A percentile compares a stretch with the other conserved stretches of the same genome.
Conservation (phyloP, 179 eudicot genomes). For the Spinacia oleracea region DNA sequence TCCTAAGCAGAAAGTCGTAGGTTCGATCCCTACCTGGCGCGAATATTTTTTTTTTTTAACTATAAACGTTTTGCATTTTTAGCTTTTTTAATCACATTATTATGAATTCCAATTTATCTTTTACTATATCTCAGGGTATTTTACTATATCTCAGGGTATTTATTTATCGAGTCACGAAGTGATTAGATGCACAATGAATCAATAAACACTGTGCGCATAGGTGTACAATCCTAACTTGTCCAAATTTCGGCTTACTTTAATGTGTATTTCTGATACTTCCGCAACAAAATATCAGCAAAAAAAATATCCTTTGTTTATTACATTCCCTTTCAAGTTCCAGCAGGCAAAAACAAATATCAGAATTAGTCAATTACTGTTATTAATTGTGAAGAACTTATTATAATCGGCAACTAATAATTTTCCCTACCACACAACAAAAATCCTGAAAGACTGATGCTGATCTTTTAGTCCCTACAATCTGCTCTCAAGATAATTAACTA, state of each 20-base stretch:
- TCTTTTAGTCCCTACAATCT: neutral
- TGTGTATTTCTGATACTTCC: neutral
- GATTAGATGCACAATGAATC: too few species aligned
- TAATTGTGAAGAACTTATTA: too few species aligned
- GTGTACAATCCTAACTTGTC: too few species aligned
- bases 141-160: too few species aligned
- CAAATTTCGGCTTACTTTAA: neutral
- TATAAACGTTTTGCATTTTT: too few species aligned
- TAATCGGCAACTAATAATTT: neutral
- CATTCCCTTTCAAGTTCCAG: neutral
- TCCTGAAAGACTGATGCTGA: neutral
- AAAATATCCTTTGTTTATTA: neutral
- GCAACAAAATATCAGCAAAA: conserved; percentile 4
- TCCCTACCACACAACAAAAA: conserved; percentile 19
- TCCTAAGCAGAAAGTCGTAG: conserved; percentile 34
- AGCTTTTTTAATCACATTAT: too few species aligned
- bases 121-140: too few species aligned
- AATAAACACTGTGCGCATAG: too few species aligned
- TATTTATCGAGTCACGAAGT: too few species aligned
- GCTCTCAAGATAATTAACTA: neutral
- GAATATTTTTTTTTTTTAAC: too few species aligned
- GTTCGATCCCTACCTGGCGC: conserved; percentile 37
- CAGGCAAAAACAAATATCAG: neutral
- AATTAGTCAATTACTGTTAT: too few species aligned
- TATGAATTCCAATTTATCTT: too few species aligned